A percentile compares a stretch with the other conserved stretches of the same genome.
phyloP scores from a whole-genome alignment of 306 rosid genomes.

The Pterocarpus santalinus region DNA sequence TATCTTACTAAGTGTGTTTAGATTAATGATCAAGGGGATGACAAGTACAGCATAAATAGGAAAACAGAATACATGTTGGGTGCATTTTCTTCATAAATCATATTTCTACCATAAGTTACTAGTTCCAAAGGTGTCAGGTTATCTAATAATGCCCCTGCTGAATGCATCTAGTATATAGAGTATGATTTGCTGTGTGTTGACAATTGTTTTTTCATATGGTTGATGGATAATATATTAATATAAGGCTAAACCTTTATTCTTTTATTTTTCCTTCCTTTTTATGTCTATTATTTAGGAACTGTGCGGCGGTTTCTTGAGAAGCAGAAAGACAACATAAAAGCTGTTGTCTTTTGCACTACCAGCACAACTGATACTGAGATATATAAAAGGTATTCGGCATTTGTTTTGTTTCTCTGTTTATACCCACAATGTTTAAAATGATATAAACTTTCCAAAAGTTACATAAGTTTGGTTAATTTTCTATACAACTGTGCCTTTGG shows the following conservation, averaged over 20 bases:
- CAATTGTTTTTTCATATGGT: constrained; percentile 27
- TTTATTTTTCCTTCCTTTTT: constrained; percentile 39
- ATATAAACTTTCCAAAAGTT: constrained; percentile 12
- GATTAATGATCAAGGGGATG: constrained; percentile 8
- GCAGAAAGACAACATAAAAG: constrained; percentile 79
- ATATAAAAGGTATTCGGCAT: constrained; percentile 75
- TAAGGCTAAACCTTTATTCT: constrained; percentile 21
- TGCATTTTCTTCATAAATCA: constrained; percentile 12
- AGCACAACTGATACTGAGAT: constrained; percentile 91
- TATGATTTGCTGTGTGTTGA: constrained; percentile 42
- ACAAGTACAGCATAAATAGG: constrained; percentile 22
- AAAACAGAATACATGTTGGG: constrained; percentile 12
- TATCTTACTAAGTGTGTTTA: constrained; percentile 15
- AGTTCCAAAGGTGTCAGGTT: background rate
- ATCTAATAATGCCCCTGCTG: constrained; percentile 20
- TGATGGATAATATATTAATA: constrained; percentile 28
- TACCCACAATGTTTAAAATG: constrained; percentile 30
- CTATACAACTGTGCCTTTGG: constrained; percentile 24
- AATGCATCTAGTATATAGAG: constrained; percentile 34
- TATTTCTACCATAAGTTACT: constrained; percentile 11
- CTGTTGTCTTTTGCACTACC: constrained; percentile 93
- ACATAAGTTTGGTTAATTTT: constrained; percentile 15
- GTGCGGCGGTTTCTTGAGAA: constrained; percentile 93
- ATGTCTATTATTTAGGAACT: constrained; percentile 70
- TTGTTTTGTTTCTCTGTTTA: constrained; percentile 36